Evolutionary conservation across 2,329 filamentous ascomycete species (phyloP).

Genomic region (Zopfia rhizophila): DNA sequence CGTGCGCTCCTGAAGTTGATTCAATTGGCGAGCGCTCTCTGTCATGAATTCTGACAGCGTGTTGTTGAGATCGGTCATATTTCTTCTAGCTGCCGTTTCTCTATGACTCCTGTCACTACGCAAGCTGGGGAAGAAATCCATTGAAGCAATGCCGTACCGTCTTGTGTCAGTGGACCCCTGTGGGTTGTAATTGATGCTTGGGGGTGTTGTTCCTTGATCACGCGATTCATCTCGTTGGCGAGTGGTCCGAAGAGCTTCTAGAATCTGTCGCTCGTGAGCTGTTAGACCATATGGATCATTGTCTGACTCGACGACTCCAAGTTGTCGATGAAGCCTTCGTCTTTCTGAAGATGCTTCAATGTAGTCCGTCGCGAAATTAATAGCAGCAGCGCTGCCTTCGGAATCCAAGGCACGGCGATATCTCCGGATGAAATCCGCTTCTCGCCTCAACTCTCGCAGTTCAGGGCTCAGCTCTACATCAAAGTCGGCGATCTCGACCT

Average conservation of each 20-base stretch:
- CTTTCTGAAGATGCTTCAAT: constrained; percentile 53
- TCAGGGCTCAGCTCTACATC: constrained; percentile 42
- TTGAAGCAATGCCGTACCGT: constrained; percentile 32
- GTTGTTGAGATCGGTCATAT: constrained; percentile 19
- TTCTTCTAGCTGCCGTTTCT: constrained; percentile 27
- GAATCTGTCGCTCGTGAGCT: constrained; percentile 56
- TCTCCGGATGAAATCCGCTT: constrained; percentile 55
- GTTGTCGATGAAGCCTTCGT: constrained; percentile 42
- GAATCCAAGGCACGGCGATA: constrained; percentile 53
- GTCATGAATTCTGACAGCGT: constrained; percentile 36
- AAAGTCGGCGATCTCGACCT: constrained; percentile 66
- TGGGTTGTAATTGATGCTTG: constrained; percentile 57
- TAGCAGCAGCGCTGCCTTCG: constrained; percentile 49
- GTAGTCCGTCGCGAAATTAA: constrained; percentile 55
- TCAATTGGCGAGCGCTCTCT: constrained; percentile 35
- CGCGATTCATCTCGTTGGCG: constrained; percentile 56
- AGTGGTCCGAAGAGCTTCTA: constrained; percentile 57
- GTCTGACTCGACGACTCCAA: constrained; percentile 52
- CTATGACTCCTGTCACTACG: constrained; percentile 25
- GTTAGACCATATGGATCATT: constrained; percentile 60
- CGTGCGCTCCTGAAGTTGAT: constrained; percentile 32
- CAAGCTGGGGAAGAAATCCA: constrained; percentile 5
- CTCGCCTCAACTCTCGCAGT: constrained; percentile 61
- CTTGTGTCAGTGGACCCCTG: constrained; percentile 30
- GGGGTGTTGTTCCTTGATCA: constrained; percentile 47